These are phyloP conservation scores for Nectriaceae sp. DNA, from an alignment of 2,329 filamentous ascomycete genomes.

Conservation along the genomic window DNA sequence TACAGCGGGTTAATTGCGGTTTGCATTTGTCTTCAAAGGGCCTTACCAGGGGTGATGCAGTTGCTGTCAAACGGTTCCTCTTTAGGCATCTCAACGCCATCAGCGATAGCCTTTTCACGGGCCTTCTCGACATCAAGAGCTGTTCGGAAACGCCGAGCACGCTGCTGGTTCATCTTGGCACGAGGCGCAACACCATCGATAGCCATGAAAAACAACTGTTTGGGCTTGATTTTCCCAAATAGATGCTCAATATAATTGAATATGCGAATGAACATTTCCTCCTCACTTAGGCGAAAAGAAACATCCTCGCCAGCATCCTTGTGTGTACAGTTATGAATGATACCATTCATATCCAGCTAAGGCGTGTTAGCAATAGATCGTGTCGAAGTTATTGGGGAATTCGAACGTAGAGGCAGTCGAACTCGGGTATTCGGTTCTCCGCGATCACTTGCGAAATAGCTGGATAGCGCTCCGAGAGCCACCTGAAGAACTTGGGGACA, in stretches of 20 bases:
- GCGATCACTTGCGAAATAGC: conserved; percentile 98
- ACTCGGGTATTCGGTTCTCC: conserved; percentile 98
- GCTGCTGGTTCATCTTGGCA: conserved; percentile 99
- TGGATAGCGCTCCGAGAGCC: conserved; percentile 98
- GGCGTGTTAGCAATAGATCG: conserved; percentile 21
- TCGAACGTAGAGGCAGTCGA: conserved; percentile 88
- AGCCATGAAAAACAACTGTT: conserved; percentile 99
- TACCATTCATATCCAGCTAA: conserved; percentile 95
- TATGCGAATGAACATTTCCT: conserved; percentile 99
- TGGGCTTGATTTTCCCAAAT: conserved; percentile 98
- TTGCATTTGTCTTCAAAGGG: too few relatives aligned
- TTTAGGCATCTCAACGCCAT: conserved; percentile 91
- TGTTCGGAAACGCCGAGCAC: conserved; percentile 90
- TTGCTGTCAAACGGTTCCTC: conserved; percentile 98
- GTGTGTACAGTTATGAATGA: conserved; percentile 99
- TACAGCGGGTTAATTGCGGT: conserved; percentile 28
- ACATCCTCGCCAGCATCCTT: conserved; percentile 86
- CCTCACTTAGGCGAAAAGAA: conserved; percentile 90
- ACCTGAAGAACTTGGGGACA: conserved; percentile 93
- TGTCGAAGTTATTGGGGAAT: conserved; percentile 14
- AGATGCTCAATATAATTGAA: conserved; percentile 99
- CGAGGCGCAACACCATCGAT: conserved; percentile 96
- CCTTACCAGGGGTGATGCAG: conserved; percentile 85
- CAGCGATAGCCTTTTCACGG: conserved; percentile 85
- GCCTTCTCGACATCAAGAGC: conserved; percentile 88